Evolutionary conservation across 495 filamentous ascomycete genomes (phyloP), one percentile per base, ranked within the genome.

Genomic region (Penicillium bialowiezense): DNA sequence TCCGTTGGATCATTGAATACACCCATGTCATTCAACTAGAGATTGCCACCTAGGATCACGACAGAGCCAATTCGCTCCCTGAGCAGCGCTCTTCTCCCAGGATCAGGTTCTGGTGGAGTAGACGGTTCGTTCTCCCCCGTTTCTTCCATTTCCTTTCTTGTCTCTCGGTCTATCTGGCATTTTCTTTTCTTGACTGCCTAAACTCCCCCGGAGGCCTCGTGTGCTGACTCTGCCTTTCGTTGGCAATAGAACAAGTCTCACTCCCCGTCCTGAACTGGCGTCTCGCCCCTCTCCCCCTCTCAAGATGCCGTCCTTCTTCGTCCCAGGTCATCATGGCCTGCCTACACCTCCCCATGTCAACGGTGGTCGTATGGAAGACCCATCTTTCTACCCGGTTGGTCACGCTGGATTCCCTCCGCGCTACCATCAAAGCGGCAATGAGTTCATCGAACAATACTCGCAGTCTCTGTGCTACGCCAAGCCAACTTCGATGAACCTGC

Each of bases 361-460:
- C 44, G 60, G 62, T 63, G 65, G 64, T 51, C 59, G 67, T 43
- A 65, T 74, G 65, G 72, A 74, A 45, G 72, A 74, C 44, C 65
- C 61, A 13, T 56, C 69, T 33, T 71, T 69, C 58, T 76, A 73
- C 59, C 58, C 66, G 29, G 50, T 70, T 44, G 65, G 62, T 41
- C 65, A 69, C 35, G 58, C 72, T 33, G 70, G 65, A 35, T 76
- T 74, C 50, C 69, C 70, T 24, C 69, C 66, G 44, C 72, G 72
- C 33, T 75, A 74, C 59, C 63, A 70, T 36, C 73, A 76, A 63
- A 73, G 55, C 47, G 73, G 73, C 47, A 70, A 61, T 45, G 73
- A 76, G 41, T 76, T 76, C 57, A 75, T 76, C 56, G 73, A 76
- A 48, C 72, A 75, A 59, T 76, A 73, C 58, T 72, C 73, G 28